phyloP scores from a whole-genome alignment of 441 rosid genomes.

The Gossypium aridum region DNA sequence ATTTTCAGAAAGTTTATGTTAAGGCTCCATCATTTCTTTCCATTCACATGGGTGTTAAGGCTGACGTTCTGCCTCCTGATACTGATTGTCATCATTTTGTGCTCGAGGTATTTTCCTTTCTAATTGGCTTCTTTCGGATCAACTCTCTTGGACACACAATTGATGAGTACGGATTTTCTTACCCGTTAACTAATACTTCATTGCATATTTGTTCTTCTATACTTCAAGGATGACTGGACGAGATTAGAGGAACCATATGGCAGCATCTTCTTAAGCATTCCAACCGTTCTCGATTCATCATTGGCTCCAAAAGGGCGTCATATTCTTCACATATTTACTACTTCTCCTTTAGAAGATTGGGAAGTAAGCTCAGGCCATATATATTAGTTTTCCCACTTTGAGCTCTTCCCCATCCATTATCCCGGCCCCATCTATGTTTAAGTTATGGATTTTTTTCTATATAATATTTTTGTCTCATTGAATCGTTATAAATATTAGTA shows the following conservation, averaged over 20 bases:
- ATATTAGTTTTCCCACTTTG: background rate
- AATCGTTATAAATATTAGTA: background rate
- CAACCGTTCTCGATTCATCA: slow-evolving; percentile 86
- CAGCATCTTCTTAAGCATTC: slow-evolving; percentile 93
- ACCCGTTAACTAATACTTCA: background rate
- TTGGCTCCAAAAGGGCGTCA: slow-evolving; percentile 81
- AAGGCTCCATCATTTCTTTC: slow-evolving; percentile 99
- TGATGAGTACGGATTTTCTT: background rate
- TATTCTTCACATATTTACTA: slow-evolving; percentile 87
- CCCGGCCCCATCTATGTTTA: background rate
- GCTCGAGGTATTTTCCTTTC: slow-evolving; percentile 57
- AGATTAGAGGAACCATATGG: slow-evolving; percentile 81
- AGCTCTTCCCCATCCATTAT: background rate
- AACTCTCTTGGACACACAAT: background rate
- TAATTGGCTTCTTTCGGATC: background rate
- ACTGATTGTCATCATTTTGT: slow-evolving; percentile 95
- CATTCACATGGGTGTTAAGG: slow-evolving; percentile 93
- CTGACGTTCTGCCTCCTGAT: slow-evolving; percentile 72
- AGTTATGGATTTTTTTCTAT: background rate
- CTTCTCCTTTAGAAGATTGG: slow-evolving; percentile 86
- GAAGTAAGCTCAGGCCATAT: slow-evolving; percentile 41
- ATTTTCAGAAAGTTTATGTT: slow-evolving; percentile 76
- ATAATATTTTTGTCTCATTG: background rate
- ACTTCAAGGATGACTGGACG: slow-evolving; percentile 49
- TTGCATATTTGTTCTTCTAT: slow-evolving; percentile 3